A percentile compares a stretch with the other conserved stretches of the same genome.
phyloP scores from a whole-genome alignment of 1,139 yeast species.

The Debaryomycetaceae sp. region DNA sequence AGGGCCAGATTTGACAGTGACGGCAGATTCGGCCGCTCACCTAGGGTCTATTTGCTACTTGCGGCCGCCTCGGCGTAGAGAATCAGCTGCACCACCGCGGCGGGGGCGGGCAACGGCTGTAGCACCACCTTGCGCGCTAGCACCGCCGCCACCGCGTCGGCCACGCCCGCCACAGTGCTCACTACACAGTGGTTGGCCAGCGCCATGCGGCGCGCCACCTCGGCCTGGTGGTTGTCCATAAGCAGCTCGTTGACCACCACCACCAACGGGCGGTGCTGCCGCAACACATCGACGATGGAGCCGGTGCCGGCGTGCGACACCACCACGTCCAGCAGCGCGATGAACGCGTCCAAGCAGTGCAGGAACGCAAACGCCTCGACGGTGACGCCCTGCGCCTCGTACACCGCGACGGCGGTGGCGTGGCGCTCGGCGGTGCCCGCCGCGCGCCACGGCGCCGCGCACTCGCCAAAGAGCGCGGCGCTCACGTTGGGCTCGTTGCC shows the following conservation, averaged over 20 bases:
- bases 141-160: neutral
- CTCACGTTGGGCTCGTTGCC: conserved; percentile 50
- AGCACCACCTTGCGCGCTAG: no score
- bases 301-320: conserved; percentile 96
- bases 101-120: no score
- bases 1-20: no score
- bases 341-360: conserved; percentile 30
- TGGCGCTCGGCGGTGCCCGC: conserved; percentile 2
- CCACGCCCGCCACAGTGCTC: neutral
- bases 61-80: no score
- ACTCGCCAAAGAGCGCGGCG: conserved; percentile 17
- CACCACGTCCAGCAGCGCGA: conserved; percentile 48
- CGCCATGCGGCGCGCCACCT: conserved; percentile 62
- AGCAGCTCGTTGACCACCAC: conserved; percentile 67
- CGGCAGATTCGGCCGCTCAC: no score
- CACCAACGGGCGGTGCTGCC: conserved; percentile 52
- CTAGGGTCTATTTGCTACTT: no score
- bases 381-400: conserved; percentile 7
- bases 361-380: conserved; percentile 42
- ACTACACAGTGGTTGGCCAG: conserved; percentile 14
- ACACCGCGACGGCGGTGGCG: neutral
- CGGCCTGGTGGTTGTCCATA: conserved; percentile 85
- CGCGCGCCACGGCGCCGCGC: no score
- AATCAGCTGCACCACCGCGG: no score
- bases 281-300: conserved; percentile 73